A percentile compares a stretch with the other conserved stretches of the same genome.
Conservation (phyloP, 305 asterid genomes). For the Fraxinus latifolia region DNA sequence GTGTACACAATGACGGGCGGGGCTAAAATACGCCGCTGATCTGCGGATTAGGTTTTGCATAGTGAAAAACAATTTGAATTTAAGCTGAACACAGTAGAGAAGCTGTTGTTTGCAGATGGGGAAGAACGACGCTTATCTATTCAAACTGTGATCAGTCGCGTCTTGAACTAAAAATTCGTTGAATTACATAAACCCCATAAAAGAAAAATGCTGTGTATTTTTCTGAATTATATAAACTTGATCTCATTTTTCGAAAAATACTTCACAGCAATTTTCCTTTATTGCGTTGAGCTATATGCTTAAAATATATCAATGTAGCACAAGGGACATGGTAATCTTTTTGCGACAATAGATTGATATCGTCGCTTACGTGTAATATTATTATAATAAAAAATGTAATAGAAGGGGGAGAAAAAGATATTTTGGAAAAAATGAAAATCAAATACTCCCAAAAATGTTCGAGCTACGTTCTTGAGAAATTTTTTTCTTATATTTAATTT, state of each 20-base stretch:
- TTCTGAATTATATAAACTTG: not conserved
- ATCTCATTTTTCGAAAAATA: not conserved
- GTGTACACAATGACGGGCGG: constrained; percentile 39
- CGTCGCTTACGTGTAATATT: too few relatives aligned
- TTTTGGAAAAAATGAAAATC: too few relatives aligned
- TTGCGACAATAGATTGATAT: not conserved
- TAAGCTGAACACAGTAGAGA: not conserved
- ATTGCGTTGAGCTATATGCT: not conserved
- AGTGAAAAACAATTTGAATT: not conserved
- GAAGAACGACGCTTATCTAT: not conserved
- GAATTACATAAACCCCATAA: not conserved
- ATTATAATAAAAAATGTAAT: too few relatives aligned
- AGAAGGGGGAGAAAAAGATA: too few relatives aligned
- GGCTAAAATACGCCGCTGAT: constrained; percentile 27
- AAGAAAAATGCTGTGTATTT: not conserved
- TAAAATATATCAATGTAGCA: not conserved
- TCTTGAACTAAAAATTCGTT: not conserved
- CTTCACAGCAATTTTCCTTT: not conserved
- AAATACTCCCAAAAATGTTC: too few relatives aligned
- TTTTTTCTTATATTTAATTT: too few relatives aligned
- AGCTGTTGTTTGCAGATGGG: not conserved
- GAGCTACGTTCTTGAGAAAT: not conserved
- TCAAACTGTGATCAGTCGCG: not conserved
- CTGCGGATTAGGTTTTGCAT: constrained; percentile 55
- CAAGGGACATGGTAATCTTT: not conserved